Evolutionary conservation across 2,329 filamentous ascomycete genomes (phyloP), one percentile per base, ranked within the genome.

Genomic region (Curvularia spicifera): DNA sequence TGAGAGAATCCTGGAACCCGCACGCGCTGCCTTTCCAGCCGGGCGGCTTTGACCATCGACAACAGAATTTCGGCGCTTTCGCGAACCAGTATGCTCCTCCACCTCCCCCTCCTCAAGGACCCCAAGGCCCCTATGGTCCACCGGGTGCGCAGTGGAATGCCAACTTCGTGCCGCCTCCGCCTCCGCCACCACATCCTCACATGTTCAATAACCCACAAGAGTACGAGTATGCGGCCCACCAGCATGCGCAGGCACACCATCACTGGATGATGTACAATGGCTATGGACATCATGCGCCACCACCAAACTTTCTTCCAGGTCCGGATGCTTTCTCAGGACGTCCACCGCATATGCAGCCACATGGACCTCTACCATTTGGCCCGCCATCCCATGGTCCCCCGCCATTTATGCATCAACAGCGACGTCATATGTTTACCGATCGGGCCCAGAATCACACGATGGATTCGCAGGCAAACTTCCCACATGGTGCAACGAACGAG

Each of bases 1-100:
- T 71, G 67, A 69, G 61, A 56, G 61, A 67, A 4, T 48, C 63
- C 51, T 60, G 57, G 54, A 69, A 69, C 1, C 65, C 67, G 10
- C 51, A 63, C 40, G 67, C 67, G 33, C 52, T 62, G 52, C 65
- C 65, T 7, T 70, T 69, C 45, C 55, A 56, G 53, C 67, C 62
- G n/a, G 61, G 53, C 35, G 63, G 61, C 33, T 43, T 39, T 31
- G 51, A 37, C 26, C 56, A 49, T 40, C 62, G 47, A 42, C 56
- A 59, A 46, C 60, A 58, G 57, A 53, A 57, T 46, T 56, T 53
- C 51, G 53, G 28, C 40, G 56, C 51, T 39, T 60, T 63, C 18
- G 56, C 56, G 28, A 53, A 64, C 46, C 57, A 63, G 43, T 47
- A 53, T 46, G 55, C 45, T 15, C 55, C 55, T 48, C 52, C 53